phyloP scores from a whole-genome alignment of 331 rosid species.

The Pyracantha coccinea region DNA sequence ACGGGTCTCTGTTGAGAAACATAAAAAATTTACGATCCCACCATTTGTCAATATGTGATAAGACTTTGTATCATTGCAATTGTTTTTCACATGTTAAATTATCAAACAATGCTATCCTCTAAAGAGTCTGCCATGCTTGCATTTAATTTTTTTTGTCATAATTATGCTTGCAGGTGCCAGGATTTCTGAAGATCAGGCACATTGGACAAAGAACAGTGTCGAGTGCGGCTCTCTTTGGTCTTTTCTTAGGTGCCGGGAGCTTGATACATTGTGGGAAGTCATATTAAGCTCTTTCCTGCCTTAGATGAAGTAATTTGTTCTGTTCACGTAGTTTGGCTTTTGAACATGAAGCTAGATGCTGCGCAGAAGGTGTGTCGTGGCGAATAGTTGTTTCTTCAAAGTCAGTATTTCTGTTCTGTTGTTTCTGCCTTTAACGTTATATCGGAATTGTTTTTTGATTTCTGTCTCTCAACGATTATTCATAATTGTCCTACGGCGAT shows the following conservation, averaged over 20 bases:
- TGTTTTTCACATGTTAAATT: too few relatives aligned
- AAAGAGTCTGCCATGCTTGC: background rate
- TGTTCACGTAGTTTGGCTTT: slow-evolving; percentile 15
- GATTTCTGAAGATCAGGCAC: slow-evolving; percentile 75
- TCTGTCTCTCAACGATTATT: too few relatives aligned
- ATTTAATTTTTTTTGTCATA: background rate
- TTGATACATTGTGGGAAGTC: slow-evolving; percentile 94
- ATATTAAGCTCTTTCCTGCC: slow-evolving; percentile 29
- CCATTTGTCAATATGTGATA: too few relatives aligned
- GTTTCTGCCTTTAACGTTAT: background rate
- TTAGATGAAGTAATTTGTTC: slow-evolving; percentile 3
- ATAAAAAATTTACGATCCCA: too few relatives aligned
- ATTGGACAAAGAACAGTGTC: slow-evolving; percentile 80
- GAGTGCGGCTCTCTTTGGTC: slow-evolving; percentile 81
- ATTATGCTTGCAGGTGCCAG: slow-evolving; percentile 61
- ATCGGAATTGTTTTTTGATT: background rate
- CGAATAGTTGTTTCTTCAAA: background rate
- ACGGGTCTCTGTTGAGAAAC: background rate
- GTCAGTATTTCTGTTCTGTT: background rate
- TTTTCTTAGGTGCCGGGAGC: slow-evolving; percentile 89
- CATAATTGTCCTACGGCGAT: too few relatives aligned
- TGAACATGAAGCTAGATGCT: background rate
- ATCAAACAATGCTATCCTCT: too few relatives aligned
- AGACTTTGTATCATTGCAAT: background rate
- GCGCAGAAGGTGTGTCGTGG: background rate